Evolutionary conservation across 106 monocot genomes (phyloP), one percentile per base, ranked within the genome.

Genomic region (Iris macrosiphon): DNA sequence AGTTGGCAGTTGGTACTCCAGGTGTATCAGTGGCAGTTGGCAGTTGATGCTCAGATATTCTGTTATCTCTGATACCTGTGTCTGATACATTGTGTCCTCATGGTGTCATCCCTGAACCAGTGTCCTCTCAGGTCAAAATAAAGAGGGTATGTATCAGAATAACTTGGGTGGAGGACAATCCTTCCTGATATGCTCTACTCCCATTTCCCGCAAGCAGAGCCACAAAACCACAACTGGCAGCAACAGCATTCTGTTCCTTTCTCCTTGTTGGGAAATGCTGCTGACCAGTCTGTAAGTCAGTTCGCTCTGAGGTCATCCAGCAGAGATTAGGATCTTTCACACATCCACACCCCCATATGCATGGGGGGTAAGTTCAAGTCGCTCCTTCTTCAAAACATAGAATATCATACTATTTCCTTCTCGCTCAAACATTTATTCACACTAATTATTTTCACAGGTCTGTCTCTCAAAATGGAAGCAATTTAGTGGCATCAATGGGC

Each of bases 321-420:
- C 81, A 67, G 35, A 76, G 82, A 39, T 4, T 60, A 22, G 76
- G 82, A 35, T 68, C 72, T 48, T 64, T 76, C 60, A 57, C 65
- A 12, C 72, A 76, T 44, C 52, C 68, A 10, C 68, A 51, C 11
- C 60, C 63, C 18, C 44, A 72, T 20, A 21, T 61, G 12, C 72
- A 65, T 40, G n/a, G n/a, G n/a, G 72, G 67, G 76, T 60, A 50
- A 31, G 60, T 40, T 7, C 19, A 23, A n/a, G n/a, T n/a, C n/a
- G n/a, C n/a, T n/a, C n/a, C n/a, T n/a, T n/a, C n/a, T n/a, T n/a
- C n/a, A n/a, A n/a, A n/a, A n/a, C n/a, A n/a, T n/a, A n/a, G n/a
- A n/a, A n/a, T n/a, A n/a, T n/a, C 15, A 44, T 44, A 17, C 29
- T 29, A n/a, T 42, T 21, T 2, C 4, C 5, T 4, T 6, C 15